phyloP scores from a whole-genome alignment of 1,284 basidiomycete genomes.

The Xerocomus cyaneibrunnescens region DNA sequence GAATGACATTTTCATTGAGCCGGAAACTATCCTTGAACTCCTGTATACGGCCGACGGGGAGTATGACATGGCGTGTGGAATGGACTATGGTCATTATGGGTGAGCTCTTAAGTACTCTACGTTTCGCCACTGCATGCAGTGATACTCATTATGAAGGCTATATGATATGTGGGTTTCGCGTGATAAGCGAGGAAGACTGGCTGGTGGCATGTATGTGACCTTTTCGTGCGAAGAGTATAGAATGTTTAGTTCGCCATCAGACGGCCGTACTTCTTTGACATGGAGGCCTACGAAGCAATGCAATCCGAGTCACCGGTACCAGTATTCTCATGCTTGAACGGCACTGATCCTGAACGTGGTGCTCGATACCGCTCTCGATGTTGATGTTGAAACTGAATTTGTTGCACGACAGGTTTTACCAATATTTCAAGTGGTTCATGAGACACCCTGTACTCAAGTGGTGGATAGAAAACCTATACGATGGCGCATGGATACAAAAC shows the following conservation, averaged over 20 bases:
- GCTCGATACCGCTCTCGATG: not conserved
- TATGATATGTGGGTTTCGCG: slow-evolving; percentile 30
- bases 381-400: slow-evolving; percentile 25
- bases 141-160: slow-evolving; percentile 9
- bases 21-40: slow-evolving; percentile 47
- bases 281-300: slow-evolving; percentile 35
- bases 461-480: slow-evolving; percentile 44
- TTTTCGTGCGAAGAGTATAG: not conserved
- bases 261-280: slow-evolving; percentile 55
- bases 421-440: slow-evolving; percentile 48
- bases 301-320: slow-evolving; percentile 44
- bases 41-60: slow-evolving; percentile 45
- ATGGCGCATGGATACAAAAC: slow-evolving; percentile 41
- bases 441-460: slow-evolving; percentile 44
- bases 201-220: slow-evolving; percentile 15
- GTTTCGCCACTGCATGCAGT: not conserved
- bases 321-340: slow-evolving; percentile 62
- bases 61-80: slow-evolving; percentile 56
- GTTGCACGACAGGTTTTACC: slow-evolving; percentile 34
- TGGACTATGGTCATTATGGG: slow-evolving; percentile 48
- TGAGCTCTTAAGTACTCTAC: slow-evolving; percentile 5
- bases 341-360: slow-evolving; percentile 28
- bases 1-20: slow-evolving; percentile 51
- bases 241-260: slow-evolving; percentile 18
- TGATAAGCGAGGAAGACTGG: slow-evolving; percentile 20